These are phyloP conservation scores for Nannochloris sp. DNA, from an alignment of 139 green algal genomes.

Conservation along the genomic window DNA sequence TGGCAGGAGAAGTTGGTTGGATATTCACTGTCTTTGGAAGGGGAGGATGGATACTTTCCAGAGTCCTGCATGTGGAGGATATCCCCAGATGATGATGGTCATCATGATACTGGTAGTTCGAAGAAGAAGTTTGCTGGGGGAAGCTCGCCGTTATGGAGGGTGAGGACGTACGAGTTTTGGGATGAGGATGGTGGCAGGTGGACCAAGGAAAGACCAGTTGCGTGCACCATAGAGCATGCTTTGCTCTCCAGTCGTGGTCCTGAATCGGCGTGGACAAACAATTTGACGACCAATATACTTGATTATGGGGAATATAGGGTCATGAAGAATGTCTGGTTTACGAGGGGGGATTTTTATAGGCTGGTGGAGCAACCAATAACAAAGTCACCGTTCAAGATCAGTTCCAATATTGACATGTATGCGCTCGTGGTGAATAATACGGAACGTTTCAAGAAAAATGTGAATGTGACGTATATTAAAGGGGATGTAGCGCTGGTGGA, in stretches of 20 bases:
- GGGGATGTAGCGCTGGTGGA: conserved; percentile 79
- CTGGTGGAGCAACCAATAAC: conserved; percentile 48
- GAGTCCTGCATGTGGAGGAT: conserved; percentile 55
- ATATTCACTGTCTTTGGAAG: neutral
- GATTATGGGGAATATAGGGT: conserved; percentile 34
- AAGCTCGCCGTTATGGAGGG: conserved; percentile 14
- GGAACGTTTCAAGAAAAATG: conserved; percentile 14
- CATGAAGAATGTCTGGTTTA: conserved; percentile 61
- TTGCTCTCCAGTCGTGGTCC: no score
- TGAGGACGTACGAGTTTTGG: conserved; percentile 57
- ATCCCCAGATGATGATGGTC: no score
- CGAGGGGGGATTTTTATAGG: conserved; percentile 58
- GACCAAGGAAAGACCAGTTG: conserved; percentile 31
- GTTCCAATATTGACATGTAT: conserved; percentile 40
- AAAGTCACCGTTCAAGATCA: conserved; percentile 36
- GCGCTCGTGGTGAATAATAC: conserved; percentile 37
- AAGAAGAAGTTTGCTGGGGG: neutral
- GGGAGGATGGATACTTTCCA: conserved; percentile 46
- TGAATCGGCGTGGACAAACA: no score
- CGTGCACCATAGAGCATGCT: conserved; percentile 29
- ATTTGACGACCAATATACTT: conserved; percentile 34
- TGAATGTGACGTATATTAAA: conserved; percentile 36
- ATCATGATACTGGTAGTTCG: neutral
- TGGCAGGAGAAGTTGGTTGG: neutral
- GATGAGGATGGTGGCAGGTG: conserved; percentile 28